Evolutionary conservation across 2,329 filamentous ascomycete genomes (phyloP).

Genomic region (Fusarium sp.): DNA sequence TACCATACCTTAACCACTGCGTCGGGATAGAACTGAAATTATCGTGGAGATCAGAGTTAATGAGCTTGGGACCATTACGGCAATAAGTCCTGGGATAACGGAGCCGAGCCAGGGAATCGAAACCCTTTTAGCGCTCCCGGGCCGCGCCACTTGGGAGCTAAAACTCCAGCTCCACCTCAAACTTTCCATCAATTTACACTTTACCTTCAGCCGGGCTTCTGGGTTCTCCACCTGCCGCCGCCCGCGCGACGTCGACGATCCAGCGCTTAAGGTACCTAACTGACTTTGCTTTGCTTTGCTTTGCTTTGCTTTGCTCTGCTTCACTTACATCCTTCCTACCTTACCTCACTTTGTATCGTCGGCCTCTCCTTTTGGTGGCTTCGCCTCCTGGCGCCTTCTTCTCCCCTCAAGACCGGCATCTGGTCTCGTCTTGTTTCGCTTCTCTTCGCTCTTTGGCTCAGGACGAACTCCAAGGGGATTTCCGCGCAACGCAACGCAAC

Average conservation of each 20-base stretch:
- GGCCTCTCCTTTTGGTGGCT: slow-evolving; percentile 35
- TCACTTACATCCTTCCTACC: background rate
- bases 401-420: background rate
- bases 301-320: background rate
- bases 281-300: background rate
- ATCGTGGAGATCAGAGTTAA: slow-evolving; percentile 13
- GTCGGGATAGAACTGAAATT: slow-evolving; percentile 18
- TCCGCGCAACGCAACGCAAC: background rate
- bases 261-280: background rate
- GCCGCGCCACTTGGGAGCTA: slow-evolving; percentile 35
- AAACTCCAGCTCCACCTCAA: slow-evolving; percentile 16
- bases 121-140: slow-evolving; percentile 36
- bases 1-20: slow-evolving; percentile 20
- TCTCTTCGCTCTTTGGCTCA: slow-evolving; percentile 17
- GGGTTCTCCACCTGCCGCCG: slow-evolving; percentile 38
- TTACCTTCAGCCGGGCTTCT: slow-evolving; percentile 38
- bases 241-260: slow-evolving; percentile 25
- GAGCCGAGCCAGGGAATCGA: slow-evolving; percentile 20
- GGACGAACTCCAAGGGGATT: background rate
- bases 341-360: slow-evolving; percentile 15
- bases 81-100: slow-evolving; percentile 12
- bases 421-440: background rate
- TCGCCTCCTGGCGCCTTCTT: slow-evolving; percentile 14
- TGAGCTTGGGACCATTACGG: slow-evolving; percentile 4
- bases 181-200: slow-evolving; percentile 29